Conservation (phyloP, 2,329 filamentous ascomycete species). For the Coniella vitis region DNA sequence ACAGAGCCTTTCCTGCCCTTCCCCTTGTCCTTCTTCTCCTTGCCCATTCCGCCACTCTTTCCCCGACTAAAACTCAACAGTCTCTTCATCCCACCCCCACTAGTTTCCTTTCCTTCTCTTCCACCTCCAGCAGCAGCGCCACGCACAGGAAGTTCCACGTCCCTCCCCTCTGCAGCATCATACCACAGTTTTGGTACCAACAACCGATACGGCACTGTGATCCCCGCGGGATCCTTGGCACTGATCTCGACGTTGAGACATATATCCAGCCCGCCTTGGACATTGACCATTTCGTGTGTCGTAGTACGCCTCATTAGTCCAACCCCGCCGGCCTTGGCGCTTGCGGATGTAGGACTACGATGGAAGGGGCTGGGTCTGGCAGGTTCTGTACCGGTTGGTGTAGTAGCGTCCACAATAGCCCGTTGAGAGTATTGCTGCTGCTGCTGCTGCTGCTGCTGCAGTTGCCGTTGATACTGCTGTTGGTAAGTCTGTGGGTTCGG, state of each 20-base stretch:
- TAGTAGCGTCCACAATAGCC: conserved; percentile 2
- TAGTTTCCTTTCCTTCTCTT: not conserved
- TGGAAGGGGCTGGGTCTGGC: conserved; percentile 43
- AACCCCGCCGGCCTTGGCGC: conserved; percentile 36
- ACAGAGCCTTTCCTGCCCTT: not conserved
- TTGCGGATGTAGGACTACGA: conserved; percentile 63
- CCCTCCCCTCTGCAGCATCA: conserved; percentile 28
- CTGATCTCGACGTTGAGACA: conserved; percentile 86
- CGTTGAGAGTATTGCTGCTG: conserved; percentile 13
- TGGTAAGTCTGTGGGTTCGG: not conserved
- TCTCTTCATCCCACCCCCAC: conserved; percentile 9
- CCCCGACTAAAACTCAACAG: conserved; percentile 13
- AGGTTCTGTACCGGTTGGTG: too few relatives aligned
- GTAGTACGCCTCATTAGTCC: conserved; percentile 36
- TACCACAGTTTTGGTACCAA: conserved; percentile 74
- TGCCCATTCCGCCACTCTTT: not conserved
- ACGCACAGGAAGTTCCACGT: conserved; percentile 12
- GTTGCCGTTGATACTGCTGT: not conserved
- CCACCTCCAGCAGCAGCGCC: too few relatives aligned
- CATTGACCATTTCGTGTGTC: conserved; percentile 54
- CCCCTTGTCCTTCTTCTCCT: conserved; percentile 4
- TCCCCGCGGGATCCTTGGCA: conserved; percentile 76
- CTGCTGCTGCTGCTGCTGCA: not conserved
- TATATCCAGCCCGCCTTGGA: conserved; percentile 80
- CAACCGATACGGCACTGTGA: conserved; percentile 79